Base-by-base conservation (phyloP, 164 flowering plant genomes). In the Umbilicus rupestris region DNA sequence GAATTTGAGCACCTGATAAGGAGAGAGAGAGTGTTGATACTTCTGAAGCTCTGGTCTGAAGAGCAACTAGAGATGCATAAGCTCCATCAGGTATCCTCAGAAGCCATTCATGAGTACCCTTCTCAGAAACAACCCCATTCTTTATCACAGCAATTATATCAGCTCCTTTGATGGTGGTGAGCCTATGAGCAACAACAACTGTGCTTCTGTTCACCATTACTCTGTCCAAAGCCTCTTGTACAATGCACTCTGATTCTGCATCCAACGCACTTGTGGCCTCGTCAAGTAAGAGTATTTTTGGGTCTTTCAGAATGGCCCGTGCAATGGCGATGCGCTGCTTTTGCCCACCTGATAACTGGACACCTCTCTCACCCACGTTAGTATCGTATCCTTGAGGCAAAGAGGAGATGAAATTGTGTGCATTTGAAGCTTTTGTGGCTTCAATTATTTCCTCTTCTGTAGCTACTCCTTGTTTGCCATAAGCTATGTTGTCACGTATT, bases 251-350 rank as follows among this genome's bases (percentile, higher is more conserved):
- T 12, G 96, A 89, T 70, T 85, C 89, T 5, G 87, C 89, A 65
- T 89, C 92, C 24, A 87, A 65, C 0, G 96, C 92, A 67, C 90
- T 85, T 8, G 92, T 89, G 15, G 96, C 92, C 65, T 87, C 92
- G 42, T 89, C 96, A 0, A 85, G 84, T 45, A 89, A 68, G 30
- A 87, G 82, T 15, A 89, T 82, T 45, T 66, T 87, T 0, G 90
- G 92, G 68, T 87, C 73, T 72, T 85, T 87, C 11, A 85, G 68
- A 5, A 87, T 79, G 0, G 92, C 92, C 46, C 92, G 73, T 3
- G 96, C 87, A 30, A 87, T 89, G 62, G 92, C 92, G 17, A 89
- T 82, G 39, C 92, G 50, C 58, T 89, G 90, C 74, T 87, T 89
- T 62, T 87, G 92, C 5, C 92, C 92, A 1, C 96, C 96, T 0